A percentile compares a stretch with the other conserved stretches of the same genome.
These are phyloP conservation scores for Amaranthus tricolor DNA, from an alignment of 179 eudicot species.

Conservation along the genomic window DNA sequence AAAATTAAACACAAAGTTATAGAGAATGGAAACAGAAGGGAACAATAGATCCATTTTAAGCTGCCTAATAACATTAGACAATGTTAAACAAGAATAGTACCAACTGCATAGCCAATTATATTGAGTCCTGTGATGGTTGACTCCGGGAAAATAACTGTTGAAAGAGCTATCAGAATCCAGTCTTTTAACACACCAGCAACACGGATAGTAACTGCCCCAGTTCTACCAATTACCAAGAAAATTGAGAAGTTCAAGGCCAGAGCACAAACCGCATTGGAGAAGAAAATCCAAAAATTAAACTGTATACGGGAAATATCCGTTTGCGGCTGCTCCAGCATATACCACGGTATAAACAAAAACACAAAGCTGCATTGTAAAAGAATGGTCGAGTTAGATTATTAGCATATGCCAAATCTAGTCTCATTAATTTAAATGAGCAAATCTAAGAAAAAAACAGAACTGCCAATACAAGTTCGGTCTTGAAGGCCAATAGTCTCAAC, in stretches of 20 bases:
- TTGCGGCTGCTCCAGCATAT: constrained; percentile 78
- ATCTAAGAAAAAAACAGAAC: background rate
- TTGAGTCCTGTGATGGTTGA: constrained; percentile 80
- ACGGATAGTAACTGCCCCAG: constrained; percentile 93
- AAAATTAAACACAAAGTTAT: background rate
- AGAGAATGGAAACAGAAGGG: background rate
- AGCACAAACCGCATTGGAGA: constrained; percentile 88
- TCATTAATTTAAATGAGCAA: background rate
- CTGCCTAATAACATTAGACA: background rate
- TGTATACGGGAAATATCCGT: constrained; percentile 82
- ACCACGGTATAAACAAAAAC: constrained; percentile 94
- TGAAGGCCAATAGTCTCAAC: too few species aligned
- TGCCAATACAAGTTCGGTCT: background rate
- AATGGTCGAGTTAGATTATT: background rate
- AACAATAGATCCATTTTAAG: background rate
- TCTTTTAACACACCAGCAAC: constrained; percentile 97
- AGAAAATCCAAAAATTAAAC: constrained; percentile 93
- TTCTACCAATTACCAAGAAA: constrained; percentile 85
- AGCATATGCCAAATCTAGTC: background rate
- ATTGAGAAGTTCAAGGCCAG: constrained; percentile 92
- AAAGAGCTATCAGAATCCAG: constrained; percentile 94
- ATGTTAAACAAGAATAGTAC: constrained; percentile 28
- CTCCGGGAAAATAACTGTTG: constrained; percentile 87
- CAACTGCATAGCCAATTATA: constrained; percentile 85
- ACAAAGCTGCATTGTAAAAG: constrained; percentile 60